These are phyloP conservation scores for Fusarium hainanense DNA, from an alignment of 2,329 filamentous ascomycete species.

Conservation along the genomic window DNA sequence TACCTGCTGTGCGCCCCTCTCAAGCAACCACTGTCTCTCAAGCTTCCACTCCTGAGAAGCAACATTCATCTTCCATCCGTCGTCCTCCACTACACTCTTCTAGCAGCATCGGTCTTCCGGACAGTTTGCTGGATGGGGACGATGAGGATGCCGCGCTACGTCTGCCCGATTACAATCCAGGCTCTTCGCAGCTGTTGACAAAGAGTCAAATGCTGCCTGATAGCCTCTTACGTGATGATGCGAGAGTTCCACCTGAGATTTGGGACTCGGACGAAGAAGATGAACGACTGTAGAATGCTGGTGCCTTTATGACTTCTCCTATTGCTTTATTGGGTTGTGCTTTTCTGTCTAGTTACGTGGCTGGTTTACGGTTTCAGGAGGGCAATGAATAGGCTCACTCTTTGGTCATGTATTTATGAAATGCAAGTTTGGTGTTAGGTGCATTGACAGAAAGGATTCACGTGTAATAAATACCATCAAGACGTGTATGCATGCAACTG, in stretches of 20 bases:
- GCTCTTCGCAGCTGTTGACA: conserved; percentile 60
- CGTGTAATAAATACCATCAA: neutral
- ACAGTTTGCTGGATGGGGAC: conserved; percentile 36
- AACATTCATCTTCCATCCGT: conserved; percentile 22
- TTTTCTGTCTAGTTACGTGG: neutral
- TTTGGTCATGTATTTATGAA: conserved; percentile 15
- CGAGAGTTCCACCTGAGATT: conserved; percentile 48
- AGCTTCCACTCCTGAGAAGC: conserved; percentile 48
- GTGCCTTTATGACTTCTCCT: neutral
- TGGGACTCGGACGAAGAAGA: conserved; percentile 53
- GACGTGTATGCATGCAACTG: neutral
- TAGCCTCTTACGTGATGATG: conserved; percentile 55
- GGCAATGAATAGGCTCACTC: neutral
- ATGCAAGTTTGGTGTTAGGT: conserved; percentile 24
- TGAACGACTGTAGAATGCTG: conserved; percentile 30
- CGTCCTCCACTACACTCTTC: conserved; percentile 35
- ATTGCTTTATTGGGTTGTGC: neutral
- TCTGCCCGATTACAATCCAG: conserved; percentile 23
- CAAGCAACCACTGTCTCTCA: conserved; percentile 55
- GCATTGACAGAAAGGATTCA: neutral
- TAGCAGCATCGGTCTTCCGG: conserved; percentile 44
- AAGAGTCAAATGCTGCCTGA: conserved; percentile 66
- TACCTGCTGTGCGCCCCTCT: conserved; percentile 43
- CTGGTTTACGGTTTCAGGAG: neutral
- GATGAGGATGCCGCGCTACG: conserved; percentile 44